phyloP scores from a whole-genome alignment of 2,329 filamentous ascomycete species.

The Pseudonectria buxi region DNA sequence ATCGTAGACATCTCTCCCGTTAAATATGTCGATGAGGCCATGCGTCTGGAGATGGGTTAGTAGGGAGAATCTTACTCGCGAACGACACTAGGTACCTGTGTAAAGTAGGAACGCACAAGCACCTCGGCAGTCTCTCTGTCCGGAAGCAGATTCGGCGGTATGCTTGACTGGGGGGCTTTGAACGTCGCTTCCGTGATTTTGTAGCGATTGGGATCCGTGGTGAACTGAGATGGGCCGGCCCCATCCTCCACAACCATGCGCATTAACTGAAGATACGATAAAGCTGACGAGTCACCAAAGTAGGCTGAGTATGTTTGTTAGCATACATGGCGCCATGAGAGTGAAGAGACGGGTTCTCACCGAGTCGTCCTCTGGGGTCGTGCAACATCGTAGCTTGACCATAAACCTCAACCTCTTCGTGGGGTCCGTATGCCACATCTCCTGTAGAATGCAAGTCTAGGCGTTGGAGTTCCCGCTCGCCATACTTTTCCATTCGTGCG shows the following conservation, averaged over 20 bases:
- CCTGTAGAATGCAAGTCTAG: conserved; percentile 8
- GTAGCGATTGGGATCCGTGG: conserved; percentile 48
- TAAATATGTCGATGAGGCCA: conserved; percentile 55
- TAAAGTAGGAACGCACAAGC: conserved; percentile 45
- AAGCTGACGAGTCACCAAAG: conserved; percentile 55
- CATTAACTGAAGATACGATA: conserved; percentile 55
- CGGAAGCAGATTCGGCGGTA: conserved; percentile 33
- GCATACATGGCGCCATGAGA: background rate
- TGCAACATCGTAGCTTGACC: conserved; percentile 52
- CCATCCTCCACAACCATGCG: conserved; percentile 52
- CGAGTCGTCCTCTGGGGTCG: conserved; percentile 49
- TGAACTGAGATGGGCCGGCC: conserved; percentile 50
- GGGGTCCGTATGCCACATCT: conserved; percentile 37
- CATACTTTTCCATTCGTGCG: background rate
- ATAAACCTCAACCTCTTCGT: conserved; percentile 51
- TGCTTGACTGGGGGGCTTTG: conserved; percentile 29
- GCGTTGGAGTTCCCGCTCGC: background rate
- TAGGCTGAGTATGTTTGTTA: conserved; percentile 38
- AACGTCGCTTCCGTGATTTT: conserved; percentile 50
- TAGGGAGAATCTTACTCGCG: background rate
- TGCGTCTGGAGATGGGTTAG: conserved; percentile 38
- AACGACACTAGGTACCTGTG: conserved; percentile 50
- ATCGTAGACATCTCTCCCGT: conserved; percentile 42
- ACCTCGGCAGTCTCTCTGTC: conserved; percentile 47
- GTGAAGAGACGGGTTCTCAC: conserved; percentile 32